Base-by-base conservation (phyloP, 2,329 filamentous ascomycete genomes). In the Emmonsiellopsis sp. region DNA sequence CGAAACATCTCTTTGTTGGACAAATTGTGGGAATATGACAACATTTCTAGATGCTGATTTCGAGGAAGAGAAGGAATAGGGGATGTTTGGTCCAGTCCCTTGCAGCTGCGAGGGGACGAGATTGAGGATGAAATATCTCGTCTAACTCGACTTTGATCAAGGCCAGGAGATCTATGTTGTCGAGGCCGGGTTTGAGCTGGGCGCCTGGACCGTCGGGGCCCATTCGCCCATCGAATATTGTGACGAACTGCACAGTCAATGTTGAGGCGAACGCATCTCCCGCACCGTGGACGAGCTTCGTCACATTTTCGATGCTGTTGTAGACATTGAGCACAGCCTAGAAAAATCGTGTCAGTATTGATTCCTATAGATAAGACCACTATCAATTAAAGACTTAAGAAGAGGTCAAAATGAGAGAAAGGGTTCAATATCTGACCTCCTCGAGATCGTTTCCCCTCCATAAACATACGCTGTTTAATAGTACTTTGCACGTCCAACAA, bases 271-370 rank as follows among this genome's bases (percentile, higher is more conserved):
- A 36, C 8, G 37, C 48, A 50, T 32, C 48, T 32, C 17, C 21
- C 37, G 42, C 48, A 50, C 11, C 36, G 34, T 13, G 48, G 37
- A 17, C 48, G 48, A 32, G 2, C 37, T 21, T 50, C 48, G 7
- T 50, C 48, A 42, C 48, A 50, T n/a, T 50, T 50, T 34, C 37
- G 48, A 33, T 50, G 48, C 27, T 50, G 48, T 32, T 50, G 36
- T 42, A 50, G 36, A 21, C 48, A 50, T 50, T 31, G 39, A 5
- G 27, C 21, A 32, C 48, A 50, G n/a, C 48, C 48, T 50, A 36
- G 31, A 6, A 1, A 11, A 42, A 39, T 11, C 32, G 48, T 42
- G 34, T 40, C 37, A 40, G 37, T 40, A 11, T 40, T 3, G 6
- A 27, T 27, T 27, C 0, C 21, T 27, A 27, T 27, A 27, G 37